A percentile compares a stretch with the other conserved stretches of the same genome.
Conservation (phyloP, 805 yeast genomes). For the Cyberlindnera meyerae region DNA sequence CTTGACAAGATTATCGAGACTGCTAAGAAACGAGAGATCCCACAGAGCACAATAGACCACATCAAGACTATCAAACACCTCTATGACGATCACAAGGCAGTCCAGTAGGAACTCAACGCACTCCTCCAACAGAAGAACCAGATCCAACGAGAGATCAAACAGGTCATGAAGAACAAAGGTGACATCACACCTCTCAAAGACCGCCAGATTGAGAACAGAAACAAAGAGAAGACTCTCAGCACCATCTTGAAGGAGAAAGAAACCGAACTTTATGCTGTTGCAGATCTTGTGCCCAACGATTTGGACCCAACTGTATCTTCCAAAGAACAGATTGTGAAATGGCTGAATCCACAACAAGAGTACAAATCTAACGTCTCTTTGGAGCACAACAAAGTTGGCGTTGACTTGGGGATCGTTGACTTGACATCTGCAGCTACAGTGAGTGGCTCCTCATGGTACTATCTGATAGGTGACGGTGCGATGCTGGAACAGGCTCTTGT, state of each 20-base stretch:
- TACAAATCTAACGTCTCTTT: conserved; percentile 24
- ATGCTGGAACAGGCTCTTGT: conserved; percentile 83
- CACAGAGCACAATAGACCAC: conserved; percentile 15
- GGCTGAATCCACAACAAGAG: conserved; percentile 40
- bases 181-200: conserved; percentile 13
- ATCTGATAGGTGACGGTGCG: conserved; percentile 79
- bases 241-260: conserved; percentile 28
- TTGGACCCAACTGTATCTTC: conserved; percentile 44
- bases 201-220: conserved; percentile 12
- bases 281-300: conserved; percentile 59
- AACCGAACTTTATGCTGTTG: conserved; percentile 32
- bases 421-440: conserved; percentile 66
- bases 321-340: conserved; percentile 42
- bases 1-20: conserved; percentile 26
- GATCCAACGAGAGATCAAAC: conserved; percentile 26
- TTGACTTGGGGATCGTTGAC: conserved; percentile 60
- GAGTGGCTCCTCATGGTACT: conserved; percentile 84
- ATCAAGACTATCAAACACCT: conserved; percentile 27
- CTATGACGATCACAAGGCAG: conserved; percentile 20
- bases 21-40: conserved; percentile 30
- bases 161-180: conserved; percentile 17
- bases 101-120: conserved; percentile 22
- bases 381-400: conserved; percentile 74
- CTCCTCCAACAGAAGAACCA: conserved; percentile 28
- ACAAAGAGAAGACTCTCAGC: conserved; percentile 21